Base-by-base conservation (phyloP, 257 asterid genomes). In the Scutellaria baicalensis region DNA sequence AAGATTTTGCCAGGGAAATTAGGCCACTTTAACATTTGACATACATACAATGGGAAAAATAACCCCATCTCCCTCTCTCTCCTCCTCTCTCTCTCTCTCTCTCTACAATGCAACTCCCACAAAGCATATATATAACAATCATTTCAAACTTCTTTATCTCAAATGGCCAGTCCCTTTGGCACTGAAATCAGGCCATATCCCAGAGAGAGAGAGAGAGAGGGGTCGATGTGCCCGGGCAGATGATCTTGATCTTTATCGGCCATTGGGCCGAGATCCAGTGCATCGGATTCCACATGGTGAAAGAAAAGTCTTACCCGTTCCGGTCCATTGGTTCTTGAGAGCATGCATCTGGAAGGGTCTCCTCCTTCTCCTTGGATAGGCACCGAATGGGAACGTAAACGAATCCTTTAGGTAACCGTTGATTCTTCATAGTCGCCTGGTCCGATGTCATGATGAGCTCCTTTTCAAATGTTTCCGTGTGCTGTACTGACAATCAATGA, bases 401-500 rank as follows among this genome's bases (percentile, higher is more conserved):
- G 10, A 81, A 90, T 66, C 96, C 98, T 66, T 90, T 88, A 6
- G 98, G 98, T 38, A 89, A 79, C 71, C 95, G 86, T 74, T 88
- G 97, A 62, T 92, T 92, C 84, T 84, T 92, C 86, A 88, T 70
- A 4, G 97, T 78, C 58, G 98, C 97, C 83, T 90, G 97, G 80
- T 92, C 97, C 23, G 98, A 90, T 47, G 98, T 92, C 97, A 92
- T 89, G 42, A 87, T 77, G 31, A 93, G 81, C 84, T 93, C 98
- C 74, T 87, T 90, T 51, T 82, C 96, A 68, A 93, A 87, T 13
- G 93, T 86, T 77, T 90, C 98, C 6, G 79, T 56, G 73, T 85
- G 85, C 95, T 90, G 88, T 62, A 77, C 69, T 58, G 78, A 61
- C 50, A 58, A 50, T 56, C 47, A 44, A 31, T 38, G 16, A 59